Conservation (phyloP, 2,329 filamentous ascomycete genomes). For the Pseudogymnoascus sp. region DNA sequence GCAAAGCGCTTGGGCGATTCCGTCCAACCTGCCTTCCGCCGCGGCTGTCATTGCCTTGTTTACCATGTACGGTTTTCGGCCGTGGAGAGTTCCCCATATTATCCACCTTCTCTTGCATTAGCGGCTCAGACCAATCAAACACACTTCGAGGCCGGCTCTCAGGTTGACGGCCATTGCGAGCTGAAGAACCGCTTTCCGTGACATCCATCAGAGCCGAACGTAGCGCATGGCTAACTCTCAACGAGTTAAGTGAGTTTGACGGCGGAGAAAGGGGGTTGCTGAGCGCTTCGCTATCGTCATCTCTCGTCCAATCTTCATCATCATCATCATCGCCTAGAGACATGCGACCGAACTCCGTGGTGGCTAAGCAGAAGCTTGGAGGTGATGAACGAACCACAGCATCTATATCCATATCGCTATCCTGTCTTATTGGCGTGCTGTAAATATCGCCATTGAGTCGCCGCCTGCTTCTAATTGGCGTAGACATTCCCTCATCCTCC, state of each 20-base stretch:
- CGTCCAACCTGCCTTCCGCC: conserved; percentile 61
- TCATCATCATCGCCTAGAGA: conserved; percentile 56
- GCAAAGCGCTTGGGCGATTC: conserved; percentile 55
- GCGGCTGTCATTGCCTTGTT: conserved; percentile 62
- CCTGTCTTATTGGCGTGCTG: conserved; percentile 17
- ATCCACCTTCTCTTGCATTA: conserved; percentile 52
- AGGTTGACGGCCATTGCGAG: conserved; percentile 41
- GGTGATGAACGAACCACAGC: conserved; percentile 22
- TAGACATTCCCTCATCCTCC: conserved; percentile 50
- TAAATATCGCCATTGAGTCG: conserved; percentile 2
- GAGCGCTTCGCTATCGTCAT: conserved; percentile 45
- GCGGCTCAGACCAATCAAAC: conserved; percentile 70
- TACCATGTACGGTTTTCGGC: conserved; percentile 68
- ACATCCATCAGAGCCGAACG: conserved; percentile 46
- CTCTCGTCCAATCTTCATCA: conserved; percentile 53
- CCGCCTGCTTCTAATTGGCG: conserved; percentile 32
- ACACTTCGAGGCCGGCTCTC: conserved; percentile 49
- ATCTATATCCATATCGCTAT: conserved; percentile 15
- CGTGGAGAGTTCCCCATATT: conserved; percentile 50
- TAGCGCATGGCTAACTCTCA: conserved; percentile 44
- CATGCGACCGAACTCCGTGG: conserved; percentile 39
- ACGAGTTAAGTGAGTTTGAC: conserved; percentile 43
- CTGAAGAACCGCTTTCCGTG: conserved; percentile 38
- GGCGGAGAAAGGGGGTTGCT: conserved; percentile 52
- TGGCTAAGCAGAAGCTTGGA: conserved; percentile 25